Evolutionary conservation across 495 filamentous ascomycete species (phyloP), one percentile per base, ranked within the genome.

Genomic region (Cairneyella variabilis): DNA sequence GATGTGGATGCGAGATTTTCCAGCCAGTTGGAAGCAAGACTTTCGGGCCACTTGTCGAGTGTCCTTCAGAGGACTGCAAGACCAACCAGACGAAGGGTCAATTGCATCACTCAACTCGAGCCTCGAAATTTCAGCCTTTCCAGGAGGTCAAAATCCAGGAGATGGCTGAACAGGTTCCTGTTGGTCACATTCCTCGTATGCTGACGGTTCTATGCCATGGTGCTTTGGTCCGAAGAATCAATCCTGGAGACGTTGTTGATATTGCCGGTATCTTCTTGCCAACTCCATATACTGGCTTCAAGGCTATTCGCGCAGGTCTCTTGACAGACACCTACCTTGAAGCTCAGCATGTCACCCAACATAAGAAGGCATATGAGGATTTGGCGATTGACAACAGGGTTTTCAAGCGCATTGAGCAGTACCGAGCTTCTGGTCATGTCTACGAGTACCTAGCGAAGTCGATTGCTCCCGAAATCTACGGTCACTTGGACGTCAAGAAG

Each of bases 141-240:
- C 93, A 98, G 69, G 93, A 98, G 69, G 85, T 97, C 64, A 97
- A 97, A 73, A 89, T 98, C 59, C 95, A 98, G 72, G 93, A 98
- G 69, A 87, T 97, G 79, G 91, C 93, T 23, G 93, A 97, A 60
- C 93, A 98, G 66, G 93, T 98, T 1, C 93, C 93, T 8, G 92
- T 98, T 54, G 93, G 93, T 23, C 93, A 98, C 66, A 97, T 98
- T 54, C 93, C 93, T 18, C 83, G 93, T 42, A 86, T 85, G 37
- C 71, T 98, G 43, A 97, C 92, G 1, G 69, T 98, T 14, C 83
- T 95, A 62, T 96, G 91, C 67, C 85, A 95, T 63, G 95, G 95
- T 48, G 85, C 77, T 55, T 76, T 92, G 20, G 90, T 90, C 16
- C 77, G 93, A 17, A 81, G 88, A 54, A 79, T 97, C 59, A 97